These are phyloP conservation scores for Entamoeba invadens DNA, from an alignment of 208 protist genomes.

Conservation along the genomic window DNA sequence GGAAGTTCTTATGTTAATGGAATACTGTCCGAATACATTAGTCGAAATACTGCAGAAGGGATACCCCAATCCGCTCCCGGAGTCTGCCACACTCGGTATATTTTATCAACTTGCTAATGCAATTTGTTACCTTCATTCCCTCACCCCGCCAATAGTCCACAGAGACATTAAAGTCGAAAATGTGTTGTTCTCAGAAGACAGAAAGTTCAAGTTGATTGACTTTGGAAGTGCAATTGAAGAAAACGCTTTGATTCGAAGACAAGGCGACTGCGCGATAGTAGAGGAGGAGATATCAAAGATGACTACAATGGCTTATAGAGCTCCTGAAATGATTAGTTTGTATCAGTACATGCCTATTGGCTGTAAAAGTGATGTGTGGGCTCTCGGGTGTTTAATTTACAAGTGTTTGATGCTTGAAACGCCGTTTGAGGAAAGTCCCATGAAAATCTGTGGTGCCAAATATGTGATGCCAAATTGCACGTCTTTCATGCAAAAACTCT, in stretches of 20 bases:
- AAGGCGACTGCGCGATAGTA: background rate
- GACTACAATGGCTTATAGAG: slow-evolving; percentile 18
- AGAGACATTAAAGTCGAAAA: slow-evolving; percentile 22
- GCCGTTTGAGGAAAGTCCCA: background rate
- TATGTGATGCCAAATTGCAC: background rate
- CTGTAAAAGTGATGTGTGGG: slow-evolving; percentile 23
- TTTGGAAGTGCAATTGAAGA: slow-evolving; percentile 18
- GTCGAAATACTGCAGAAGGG: background rate
- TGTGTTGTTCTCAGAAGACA: background rate
- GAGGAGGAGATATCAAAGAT: background rate
- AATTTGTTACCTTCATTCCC: background rate
- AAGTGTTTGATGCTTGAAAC: background rate
- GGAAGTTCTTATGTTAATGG: background rate
- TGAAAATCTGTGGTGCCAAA: background rate
- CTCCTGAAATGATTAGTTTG: slow-evolving; percentile 22
- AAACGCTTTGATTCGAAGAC: background rate
- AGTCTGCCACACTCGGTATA: background rate
- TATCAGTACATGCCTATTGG: slow-evolving; percentile 10
- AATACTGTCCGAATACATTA: background rate
- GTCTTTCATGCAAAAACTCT: background rate
- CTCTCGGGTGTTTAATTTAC: background rate
- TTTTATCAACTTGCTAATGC: background rate
- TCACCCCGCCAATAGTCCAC: background rate
- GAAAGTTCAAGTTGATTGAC: slow-evolving; percentile 19
- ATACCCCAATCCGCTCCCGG: background rate